Percentiles rank a stretch among this genome's conserved stretches.
These are phyloP conservation scores for Tulasnella sp. DNA, from an alignment of 768 basidiomycete species.

Conservation along the genomic window DNA sequence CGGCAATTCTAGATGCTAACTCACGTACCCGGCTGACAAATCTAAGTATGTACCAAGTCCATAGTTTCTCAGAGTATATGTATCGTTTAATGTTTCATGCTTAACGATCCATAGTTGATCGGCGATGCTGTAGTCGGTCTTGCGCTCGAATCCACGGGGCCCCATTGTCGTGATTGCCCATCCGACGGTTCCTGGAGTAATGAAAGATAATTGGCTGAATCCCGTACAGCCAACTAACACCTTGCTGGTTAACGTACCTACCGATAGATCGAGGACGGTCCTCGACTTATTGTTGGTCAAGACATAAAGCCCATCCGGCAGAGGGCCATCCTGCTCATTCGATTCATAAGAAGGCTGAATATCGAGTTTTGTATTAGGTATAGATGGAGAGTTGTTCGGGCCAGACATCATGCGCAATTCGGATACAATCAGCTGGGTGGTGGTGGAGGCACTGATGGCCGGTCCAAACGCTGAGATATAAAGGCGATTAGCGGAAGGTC, in stretches of 20 bases:
- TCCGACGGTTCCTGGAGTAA: no score
- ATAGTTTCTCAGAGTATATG: not conserved
- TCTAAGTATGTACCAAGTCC: not conserved
- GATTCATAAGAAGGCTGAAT: not conserved
- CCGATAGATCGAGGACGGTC: not conserved
- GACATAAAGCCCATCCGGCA: not conserved
- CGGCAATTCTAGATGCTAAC: not conserved
- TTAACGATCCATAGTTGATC: not conserved
- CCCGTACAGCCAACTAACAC: not conserved
- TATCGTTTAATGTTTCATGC: not conserved
- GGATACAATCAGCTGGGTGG: no score
- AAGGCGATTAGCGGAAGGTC: not conserved
- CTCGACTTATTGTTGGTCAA: not conserved
- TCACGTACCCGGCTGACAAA: not conserved
- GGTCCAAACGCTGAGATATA: no score
- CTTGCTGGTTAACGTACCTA: not conserved
- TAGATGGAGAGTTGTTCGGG: not conserved
- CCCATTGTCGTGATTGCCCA: no score
- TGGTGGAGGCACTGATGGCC: no score
- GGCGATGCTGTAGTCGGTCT: not conserved
- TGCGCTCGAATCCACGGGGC: no score
- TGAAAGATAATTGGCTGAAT: not conserved
- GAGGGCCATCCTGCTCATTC: not conserved
- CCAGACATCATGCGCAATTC: not conserved
- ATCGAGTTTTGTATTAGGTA: not conserved